Conservation (phyloP, 2,329 filamentous ascomycete genomes). For the Claviceps sp. region DNA sequence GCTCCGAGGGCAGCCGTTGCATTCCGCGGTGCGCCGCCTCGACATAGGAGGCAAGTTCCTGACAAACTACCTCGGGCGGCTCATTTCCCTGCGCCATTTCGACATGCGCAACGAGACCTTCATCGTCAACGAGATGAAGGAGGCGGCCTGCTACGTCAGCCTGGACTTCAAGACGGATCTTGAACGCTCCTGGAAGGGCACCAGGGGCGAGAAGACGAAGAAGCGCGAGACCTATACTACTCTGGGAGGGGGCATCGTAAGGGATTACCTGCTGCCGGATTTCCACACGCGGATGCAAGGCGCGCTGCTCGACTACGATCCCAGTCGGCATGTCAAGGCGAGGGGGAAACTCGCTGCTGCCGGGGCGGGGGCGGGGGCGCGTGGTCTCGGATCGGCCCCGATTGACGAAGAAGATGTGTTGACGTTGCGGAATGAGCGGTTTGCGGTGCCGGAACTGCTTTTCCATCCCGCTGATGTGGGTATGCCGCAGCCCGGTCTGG, state of each 20-base stretch:
- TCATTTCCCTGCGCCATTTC: conserved; percentile 82
- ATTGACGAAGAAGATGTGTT: conserved; percentile 67
- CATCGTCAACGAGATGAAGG: conserved; percentile 93
- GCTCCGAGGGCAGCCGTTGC: conserved; percentile 65
- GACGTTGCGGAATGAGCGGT: conserved; percentile 82
- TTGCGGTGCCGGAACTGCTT: conserved; percentile 76
- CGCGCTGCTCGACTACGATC: conserved; percentile 64
- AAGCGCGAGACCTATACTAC: conserved; percentile 33
- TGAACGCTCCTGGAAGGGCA: conserved; percentile 73
- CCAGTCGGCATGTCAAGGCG: conserved; percentile 41
- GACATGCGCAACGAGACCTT: conserved; percentile 91
- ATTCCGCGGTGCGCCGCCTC: conserved; percentile 68
- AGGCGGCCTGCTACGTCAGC: conserved; percentile 73
- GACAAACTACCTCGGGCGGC: conserved; percentile 82
- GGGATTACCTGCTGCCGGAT: conserved; percentile 89
- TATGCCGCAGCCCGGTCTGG: conserved; percentile 67
- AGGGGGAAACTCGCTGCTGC: conserved; percentile 27
- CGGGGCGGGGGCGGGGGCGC: not conserved
- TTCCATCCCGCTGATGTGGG: conserved; percentile 81
- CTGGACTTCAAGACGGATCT: conserved; percentile 64
- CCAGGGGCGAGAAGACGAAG: conserved; percentile 42
- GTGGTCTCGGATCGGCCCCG: conserved; percentile 16
- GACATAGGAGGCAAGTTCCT: conserved; percentile 87
- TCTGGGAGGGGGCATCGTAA: conserved; percentile 49
- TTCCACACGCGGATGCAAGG: conserved; percentile 49